Evolutionary conservation across 805 yeast genomes (phyloP), one percentile per base, ranked within the genome.

Genomic region (Zygosaccharomyces pseudorouxii): DNA sequence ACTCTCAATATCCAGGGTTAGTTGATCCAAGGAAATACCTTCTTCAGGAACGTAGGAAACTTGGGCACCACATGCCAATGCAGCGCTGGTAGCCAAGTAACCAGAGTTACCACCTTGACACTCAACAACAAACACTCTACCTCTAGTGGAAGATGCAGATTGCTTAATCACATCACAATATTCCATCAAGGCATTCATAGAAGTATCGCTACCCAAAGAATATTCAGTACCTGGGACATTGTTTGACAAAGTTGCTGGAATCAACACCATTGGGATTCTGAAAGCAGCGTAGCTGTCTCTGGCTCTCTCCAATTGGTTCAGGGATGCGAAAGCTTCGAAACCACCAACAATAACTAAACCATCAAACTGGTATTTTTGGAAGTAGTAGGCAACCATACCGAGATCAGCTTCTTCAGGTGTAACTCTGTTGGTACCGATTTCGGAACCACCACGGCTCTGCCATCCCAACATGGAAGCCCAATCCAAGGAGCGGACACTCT

Each of bases 71-170:
- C 84, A 77, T 39, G 83, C 80, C 51, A 86, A 69, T 28, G 84
- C 84, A 11, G 83, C 79, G 57, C 74, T 77, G 2, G 87, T 76
- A 18, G 93, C 89, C 57, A 86, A 78, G 63, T 76, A 86, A 44
- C 95, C 95, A 22, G 87, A 82, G 67, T 86, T 81, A 47, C 95
- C 95, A 60, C 95, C 95, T 71, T 86, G 95, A 27, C 82, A 85
- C 62, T 86, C 95, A 52, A 86, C 86, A 30, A 86, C 87, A 60
- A 86, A 86, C 12, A 82, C 85, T 67, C 93, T 75, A 59, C 85
- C 79, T 74, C 92, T 76, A 1, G 89, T 78, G 14, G 90, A 84
- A 12, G 87, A 77, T 9, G 95, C 93, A 29, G 84, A 77, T 66
- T 86, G 90, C 59, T 84, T 83, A 42, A 85, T 80, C n/a, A 82